Evolutionary conservation across 768 basidiomycete genomes (phyloP), one percentile per base, ranked within the genome.

Genomic region (Serendipita sp.): DNA sequence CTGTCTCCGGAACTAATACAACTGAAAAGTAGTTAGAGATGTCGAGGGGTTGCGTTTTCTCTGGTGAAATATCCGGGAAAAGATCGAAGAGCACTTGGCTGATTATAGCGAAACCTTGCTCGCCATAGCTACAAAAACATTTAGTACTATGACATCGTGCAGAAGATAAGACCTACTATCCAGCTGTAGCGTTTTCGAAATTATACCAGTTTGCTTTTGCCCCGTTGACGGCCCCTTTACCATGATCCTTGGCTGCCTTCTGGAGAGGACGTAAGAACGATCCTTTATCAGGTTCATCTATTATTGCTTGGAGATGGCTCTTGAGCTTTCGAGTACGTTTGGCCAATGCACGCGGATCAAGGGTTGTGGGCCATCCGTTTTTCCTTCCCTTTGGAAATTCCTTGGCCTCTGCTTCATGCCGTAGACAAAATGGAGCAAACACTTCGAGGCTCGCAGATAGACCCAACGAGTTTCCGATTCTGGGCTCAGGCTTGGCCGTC

Each of bases 1-100:
- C 90, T 0, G 86, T 83, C 74, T 97, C 94, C 1, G 95, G 95
- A 2, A 97, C 84, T n/a, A 98, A 80, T 35, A 97, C 80, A 15
- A 85, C 84, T 44, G 87, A 84, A 44, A 91, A 78, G 70, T 93
- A 95, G 65, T 91, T 86, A 38, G 82, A 80, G 0, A 84, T 78
- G 1, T 83, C 81, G 28, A 97, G 80, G 0, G 94, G 87, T 0
- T 77, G 73, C 30, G 84, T 80, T 10, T 78, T 72, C n/a, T 74
- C 71, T 0, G 81, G 76, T 0, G 78, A 74, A 2, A 78, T 71
- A 0, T 81, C 83, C 1, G 91, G 88, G 69, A 91, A 91, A 64
- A 91, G 76, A 69, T 83, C 79, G 69, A 84, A 85, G 11, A 95
- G 78, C 0, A 85, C 85, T 68, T 88, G 85, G 63, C 85, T 81